Conservation (phyloP, 179 eudicot genomes). For the Corrigiola litoralis region DNA sequence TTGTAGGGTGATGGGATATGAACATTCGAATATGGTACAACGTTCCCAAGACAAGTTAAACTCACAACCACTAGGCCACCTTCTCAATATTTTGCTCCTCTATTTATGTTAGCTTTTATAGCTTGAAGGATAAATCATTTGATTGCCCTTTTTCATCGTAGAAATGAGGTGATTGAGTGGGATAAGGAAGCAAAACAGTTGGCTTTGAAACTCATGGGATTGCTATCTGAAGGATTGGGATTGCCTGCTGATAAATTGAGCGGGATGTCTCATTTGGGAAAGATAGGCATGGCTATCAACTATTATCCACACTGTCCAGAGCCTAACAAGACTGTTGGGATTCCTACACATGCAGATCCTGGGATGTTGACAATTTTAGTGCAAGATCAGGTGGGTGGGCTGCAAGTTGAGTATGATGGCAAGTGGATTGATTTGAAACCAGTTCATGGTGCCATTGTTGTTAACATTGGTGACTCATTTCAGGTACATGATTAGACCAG, state of each 20-base stretch:
- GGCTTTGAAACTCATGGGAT: conserved; percentile 32
- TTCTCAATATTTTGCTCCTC: too few species aligned
- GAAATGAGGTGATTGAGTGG: conserved; percentile 44
- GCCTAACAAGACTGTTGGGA: conserved; percentile 55
- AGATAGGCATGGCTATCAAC: conserved; percentile 37
- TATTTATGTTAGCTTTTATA: too few species aligned
- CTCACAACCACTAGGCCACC: too few species aligned
- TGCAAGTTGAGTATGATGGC: conserved; percentile 51
- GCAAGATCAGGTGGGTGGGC: conserved; percentile 53
- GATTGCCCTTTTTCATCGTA: neutral
- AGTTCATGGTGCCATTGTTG: conserved; percentile 48
- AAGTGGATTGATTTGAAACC: conserved; percentile 56
- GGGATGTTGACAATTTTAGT: conserved; percentile 53
- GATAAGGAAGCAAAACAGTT: conserved; percentile 32
- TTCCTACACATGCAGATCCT: conserved; percentile 58
- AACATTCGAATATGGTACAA: too few species aligned
- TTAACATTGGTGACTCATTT: conserved; percentile 63
- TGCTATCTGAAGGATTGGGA: conserved; percentile 56
- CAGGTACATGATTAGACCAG: too few species aligned
- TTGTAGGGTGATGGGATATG: too few species aligned
- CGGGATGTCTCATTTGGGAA: conserved; percentile 35
- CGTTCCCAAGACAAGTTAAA: too few species aligned
- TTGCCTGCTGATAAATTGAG: conserved; percentile 27
- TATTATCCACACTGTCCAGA: conserved; percentile 70
- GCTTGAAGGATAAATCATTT: too few species aligned